Evolutionary conservation across 805 yeast genomes (phyloP), one percentile per base, ranked within the genome.

Genomic region (Debaryomyces prosopidis): DNA sequence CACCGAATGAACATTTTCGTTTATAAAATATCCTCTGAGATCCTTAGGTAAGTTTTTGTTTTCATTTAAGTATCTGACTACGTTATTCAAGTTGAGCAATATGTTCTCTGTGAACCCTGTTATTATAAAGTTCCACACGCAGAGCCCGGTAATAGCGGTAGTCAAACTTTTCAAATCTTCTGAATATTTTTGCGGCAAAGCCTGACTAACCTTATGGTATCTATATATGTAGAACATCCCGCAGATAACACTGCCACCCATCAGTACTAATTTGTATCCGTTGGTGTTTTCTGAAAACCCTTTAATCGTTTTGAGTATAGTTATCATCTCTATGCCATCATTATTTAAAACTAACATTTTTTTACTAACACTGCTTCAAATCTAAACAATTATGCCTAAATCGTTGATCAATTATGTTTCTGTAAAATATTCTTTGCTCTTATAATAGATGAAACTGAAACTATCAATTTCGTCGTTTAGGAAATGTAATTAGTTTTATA

Each of bases 131-230:
- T 46, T 48, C 49, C 48, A 44, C 11, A 19, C 33, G 33, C 39
- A 42, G 23, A 48, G 33, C 5, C 18, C n/a, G 2, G 39, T 26
- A 15, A 45, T 31, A 7, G 17, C 35, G 8, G 36, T n/a, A 12
- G 35, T 23, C 7, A 48, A n/a, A 12, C 28, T 28, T 20, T 17
- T 19, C 15, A 48, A 36, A 26, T 48, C 51, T 11, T 36, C 43
- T 3, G 52, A 45, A 30, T 36, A 43, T 28, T 46, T 48, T 14
- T 45, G 40, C 12, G 46, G 51, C 19, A 48, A 16, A 11, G 12
- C 36, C 3, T 35, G 26, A 15, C 45, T 41, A 19, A 46, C 34
- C 15, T 18, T 28, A 8, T 16, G 11, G 36, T 46, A 52, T n/a
- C 54, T 19, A 20, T 16, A 33, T 11, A 39, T 20, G 40, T 49